Percentiles rank a stretch among this genome's conserved stretches.
phyloP scores from a whole-genome alignment of 139 green algal genomes.

The Zygnema circumcarinatum region DNA sequence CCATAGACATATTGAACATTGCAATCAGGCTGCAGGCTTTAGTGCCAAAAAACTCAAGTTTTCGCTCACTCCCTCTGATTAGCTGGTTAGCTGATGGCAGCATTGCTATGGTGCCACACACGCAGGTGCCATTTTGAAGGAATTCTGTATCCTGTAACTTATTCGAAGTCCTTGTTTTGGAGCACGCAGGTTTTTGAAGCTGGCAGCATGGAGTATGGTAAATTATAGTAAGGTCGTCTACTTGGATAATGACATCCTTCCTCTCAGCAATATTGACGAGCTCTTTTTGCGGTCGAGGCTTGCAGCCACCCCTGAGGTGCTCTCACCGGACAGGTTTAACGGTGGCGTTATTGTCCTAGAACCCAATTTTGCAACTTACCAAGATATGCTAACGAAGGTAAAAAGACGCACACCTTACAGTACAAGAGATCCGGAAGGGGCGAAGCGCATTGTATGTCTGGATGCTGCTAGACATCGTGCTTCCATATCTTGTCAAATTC shows the following conservation, averaged over 20 bases:
- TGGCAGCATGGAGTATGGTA: slow-evolving; percentile 35
- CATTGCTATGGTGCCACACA: too few species aligned
- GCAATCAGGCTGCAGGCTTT: background rate
- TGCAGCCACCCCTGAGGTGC: slow-evolving; percentile 27
- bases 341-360: slow-evolving; percentile 42
- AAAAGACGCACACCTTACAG: background rate
- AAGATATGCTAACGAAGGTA: slow-evolving; percentile 43
- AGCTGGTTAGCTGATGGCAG: background rate
- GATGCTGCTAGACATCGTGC: too few species aligned
- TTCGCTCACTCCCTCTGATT: background rate
- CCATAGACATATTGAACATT: background rate
- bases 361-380: slow-evolving; percentile 39
- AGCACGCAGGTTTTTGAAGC: slow-evolving; percentile 17
- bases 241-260: slow-evolving; percentile 77
- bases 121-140: too few species aligned
- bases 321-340: slow-evolving; percentile 49
- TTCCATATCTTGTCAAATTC: too few species aligned
- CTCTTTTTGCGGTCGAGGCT: slow-evolving; percentile 71
- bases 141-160: background rate
- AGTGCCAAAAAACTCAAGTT: background rate
- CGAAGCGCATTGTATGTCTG: too few species aligned
- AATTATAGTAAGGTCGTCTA: slow-evolving; percentile 71
- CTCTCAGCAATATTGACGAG: slow-evolving; percentile 70
- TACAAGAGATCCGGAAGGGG: too few species aligned
- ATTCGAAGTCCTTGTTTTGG: too few species aligned